A percentile compares a stretch with the other conserved stretches of the same genome.
phyloP scores from a whole-genome alignment of 805 yeast genomes.

The Spathaspora sp. region DNA sequence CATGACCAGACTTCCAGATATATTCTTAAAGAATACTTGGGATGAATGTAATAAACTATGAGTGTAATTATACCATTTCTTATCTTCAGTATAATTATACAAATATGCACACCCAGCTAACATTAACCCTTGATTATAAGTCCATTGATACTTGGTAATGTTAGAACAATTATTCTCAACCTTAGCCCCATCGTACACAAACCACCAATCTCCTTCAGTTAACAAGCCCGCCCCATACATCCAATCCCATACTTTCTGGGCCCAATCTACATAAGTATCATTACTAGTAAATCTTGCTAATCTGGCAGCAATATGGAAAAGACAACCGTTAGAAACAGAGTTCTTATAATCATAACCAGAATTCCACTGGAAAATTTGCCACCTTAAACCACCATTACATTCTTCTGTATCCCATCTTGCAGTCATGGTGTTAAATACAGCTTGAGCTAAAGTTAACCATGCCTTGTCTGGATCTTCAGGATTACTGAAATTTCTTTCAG shows the following conservation, averaged over 20 bases:
- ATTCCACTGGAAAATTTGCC: constrained; percentile 49
- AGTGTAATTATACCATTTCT: constrained; percentile 64
- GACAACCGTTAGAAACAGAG: constrained; percentile 42
- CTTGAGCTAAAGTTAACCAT: constrained; percentile 41
- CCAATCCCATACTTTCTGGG: constrained; percentile 44
- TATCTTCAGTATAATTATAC: constrained; percentile 67
- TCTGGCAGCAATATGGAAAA: constrained; percentile 43
- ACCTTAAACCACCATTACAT: constrained; percentile 43
- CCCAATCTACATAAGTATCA: constrained; percentile 37
- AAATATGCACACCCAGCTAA: constrained; percentile 78
- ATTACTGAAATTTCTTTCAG: constrained; percentile 79
- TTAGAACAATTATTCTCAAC: constrained; percentile 57
- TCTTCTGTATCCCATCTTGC: constrained; percentile 38
- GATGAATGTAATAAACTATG: constrained; percentile 52
- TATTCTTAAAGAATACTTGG: constrained; percentile 48
- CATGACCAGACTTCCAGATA: constrained; percentile 40
- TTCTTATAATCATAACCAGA: constrained; percentile 44
- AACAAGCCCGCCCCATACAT: constrained; percentile 42
- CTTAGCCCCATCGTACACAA: constrained; percentile 74
- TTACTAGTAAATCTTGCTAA: constrained; percentile 40
- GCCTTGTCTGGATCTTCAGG: constrained; percentile 30
- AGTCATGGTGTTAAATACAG: constrained; percentile 43
- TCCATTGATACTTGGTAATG: constrained; percentile 67
- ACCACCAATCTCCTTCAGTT: constrained; percentile 39
- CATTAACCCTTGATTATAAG: constrained; percentile 80